Conservation (phyloP, 257 asterid genomes). For the Paraleonurus japonicus region DNA sequence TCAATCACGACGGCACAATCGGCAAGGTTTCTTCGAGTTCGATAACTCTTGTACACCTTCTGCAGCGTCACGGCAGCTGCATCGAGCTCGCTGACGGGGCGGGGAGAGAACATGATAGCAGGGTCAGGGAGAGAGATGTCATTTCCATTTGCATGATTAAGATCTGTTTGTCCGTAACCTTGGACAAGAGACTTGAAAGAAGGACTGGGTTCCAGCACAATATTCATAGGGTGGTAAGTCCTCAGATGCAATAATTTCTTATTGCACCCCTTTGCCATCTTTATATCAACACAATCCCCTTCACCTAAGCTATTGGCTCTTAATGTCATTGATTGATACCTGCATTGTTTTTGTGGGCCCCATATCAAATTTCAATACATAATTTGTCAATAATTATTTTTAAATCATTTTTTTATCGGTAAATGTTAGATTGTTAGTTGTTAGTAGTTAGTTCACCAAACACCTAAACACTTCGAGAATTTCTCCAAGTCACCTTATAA, state of each 20-base stretch:
- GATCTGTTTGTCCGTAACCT: constrained; percentile 32
- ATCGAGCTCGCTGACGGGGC: constrained; percentile 74
- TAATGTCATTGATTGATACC: constrained; percentile 43
- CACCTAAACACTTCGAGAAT: too few relatives aligned
- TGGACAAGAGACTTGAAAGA: constrained; percentile 63
- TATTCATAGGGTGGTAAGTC: constrained; percentile 45
- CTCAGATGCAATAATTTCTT: constrained; percentile 45
- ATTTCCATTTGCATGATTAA: neutral
- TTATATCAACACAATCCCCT: constrained; percentile 32
- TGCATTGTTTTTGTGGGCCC: neutral
- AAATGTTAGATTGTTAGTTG: too few relatives aligned
- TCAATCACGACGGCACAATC: constrained; percentile 98
- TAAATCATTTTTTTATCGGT: too few relatives aligned
- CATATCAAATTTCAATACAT: neutral
- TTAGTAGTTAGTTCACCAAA: too few relatives aligned
- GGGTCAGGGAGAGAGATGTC: constrained; percentile 55
- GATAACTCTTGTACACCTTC: constrained; percentile 89
- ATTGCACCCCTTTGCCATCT: constrained; percentile 26
- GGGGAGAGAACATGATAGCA: constrained; percentile 56
- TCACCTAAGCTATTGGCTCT: constrained; percentile 34
- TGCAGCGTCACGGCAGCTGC: constrained; percentile 92
- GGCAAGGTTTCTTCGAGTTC: constrained; percentile 88
- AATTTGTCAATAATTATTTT: neutral
- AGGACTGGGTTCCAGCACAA: constrained; percentile 46
- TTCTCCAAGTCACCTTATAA: too few relatives aligned